Evolutionary conservation across 257 asterid genomes (phyloP).

Genomic region (Mitragyna speciosa): DNA sequence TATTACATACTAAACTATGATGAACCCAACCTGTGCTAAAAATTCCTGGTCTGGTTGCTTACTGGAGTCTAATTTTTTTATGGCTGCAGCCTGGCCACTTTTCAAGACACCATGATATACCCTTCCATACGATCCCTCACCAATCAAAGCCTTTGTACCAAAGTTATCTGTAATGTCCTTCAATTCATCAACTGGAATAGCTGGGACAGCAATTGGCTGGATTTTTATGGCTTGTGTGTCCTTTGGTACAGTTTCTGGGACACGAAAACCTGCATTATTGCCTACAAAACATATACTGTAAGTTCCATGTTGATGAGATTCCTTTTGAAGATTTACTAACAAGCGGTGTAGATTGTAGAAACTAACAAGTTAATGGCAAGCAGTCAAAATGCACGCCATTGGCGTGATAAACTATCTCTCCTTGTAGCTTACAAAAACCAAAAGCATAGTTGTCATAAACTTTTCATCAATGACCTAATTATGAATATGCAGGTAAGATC

Average conservation of each 20-base stretch:
- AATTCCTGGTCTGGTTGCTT: constrained; percentile 79
- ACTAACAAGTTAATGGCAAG: not conserved
- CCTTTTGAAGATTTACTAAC: not conserved
- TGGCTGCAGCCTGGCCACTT: constrained; percentile 67
- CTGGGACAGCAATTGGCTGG: constrained; percentile 68
- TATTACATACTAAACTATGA: not conserved
- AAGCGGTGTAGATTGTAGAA: not conserved
- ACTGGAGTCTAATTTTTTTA: constrained; percentile 81
- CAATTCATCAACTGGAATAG: constrained; percentile 64
- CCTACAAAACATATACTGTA: constrained; percentile 29
- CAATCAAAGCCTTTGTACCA: constrained; percentile 61
- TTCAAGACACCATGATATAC: constrained; percentile 63
- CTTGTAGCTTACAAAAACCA: not conserved
- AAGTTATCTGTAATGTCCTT: constrained; percentile 70
- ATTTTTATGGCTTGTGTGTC: constrained; percentile 45
- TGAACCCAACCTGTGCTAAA: constrained; percentile 54
- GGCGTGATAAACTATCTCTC: not conserved
- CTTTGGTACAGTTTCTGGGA: constrained; percentile 53
- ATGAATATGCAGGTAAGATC: not conserved
- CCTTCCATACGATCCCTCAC: constrained; percentile 86
- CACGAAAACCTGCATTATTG: constrained; percentile 47
- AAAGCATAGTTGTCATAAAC: not conserved
- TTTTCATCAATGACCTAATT: not conserved
- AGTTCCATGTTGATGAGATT: constrained; percentile 11
- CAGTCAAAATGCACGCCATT: not conserved